Percentiles rank a stretch among this genome's conserved stretches.
Conservation (phyloP, 1,284 basidiomycete species). For the Vanrija sp. region DNA sequence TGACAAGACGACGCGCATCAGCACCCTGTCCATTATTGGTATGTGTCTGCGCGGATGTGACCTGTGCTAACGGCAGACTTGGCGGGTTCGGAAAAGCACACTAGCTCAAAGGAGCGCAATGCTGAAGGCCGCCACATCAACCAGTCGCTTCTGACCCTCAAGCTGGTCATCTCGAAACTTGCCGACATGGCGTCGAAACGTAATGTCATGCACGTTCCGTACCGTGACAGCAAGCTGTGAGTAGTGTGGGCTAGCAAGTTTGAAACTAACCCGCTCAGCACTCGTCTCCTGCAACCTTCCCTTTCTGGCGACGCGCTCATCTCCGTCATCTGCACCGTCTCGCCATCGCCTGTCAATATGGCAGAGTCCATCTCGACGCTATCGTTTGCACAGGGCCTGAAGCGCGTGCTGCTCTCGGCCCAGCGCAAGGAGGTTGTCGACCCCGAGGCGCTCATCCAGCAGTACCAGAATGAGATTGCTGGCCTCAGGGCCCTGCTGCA, state of each 20-base stretch:
- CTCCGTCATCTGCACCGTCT: slow-evolving; percentile 93
- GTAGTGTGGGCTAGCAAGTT: not conserved
- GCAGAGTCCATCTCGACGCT: slow-evolving; percentile 78
- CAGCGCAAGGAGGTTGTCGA: slow-evolving; percentile 90
- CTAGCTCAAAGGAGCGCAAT: slow-evolving; percentile 85
- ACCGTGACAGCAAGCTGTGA: slow-evolving; percentile 80
- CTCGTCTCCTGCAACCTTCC: slow-evolving; percentile 90
- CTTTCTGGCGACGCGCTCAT: slow-evolving; percentile 92
- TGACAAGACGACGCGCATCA: slow-evolving; percentile 55
- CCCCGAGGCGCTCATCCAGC: slow-evolving; percentile 78
- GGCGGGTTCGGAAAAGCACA: slow-evolving; percentile 95
- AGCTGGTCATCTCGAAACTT: slow-evolving; percentile 80
- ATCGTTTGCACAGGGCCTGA: slow-evolving; percentile 65
- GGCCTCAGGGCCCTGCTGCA: slow-evolving; percentile 56
- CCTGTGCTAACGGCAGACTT: slow-evolving; percentile 63
- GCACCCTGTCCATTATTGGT: slow-evolving; percentile 57
- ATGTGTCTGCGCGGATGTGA: not conserved
- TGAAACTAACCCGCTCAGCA: slow-evolving; percentile 52
- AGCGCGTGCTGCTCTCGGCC: slow-evolving; percentile 65
- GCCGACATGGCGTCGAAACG: slow-evolving; percentile 78
- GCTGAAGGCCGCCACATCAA: slow-evolving; percentile 85
- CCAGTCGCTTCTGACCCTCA: slow-evolving; percentile 68
- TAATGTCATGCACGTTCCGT: slow-evolving; percentile 86
- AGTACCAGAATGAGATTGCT: slow-evolving; percentile 86
- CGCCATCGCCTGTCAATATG: slow-evolving; percentile 66